Percentiles rank a stretch among this genome's conserved stretches.
phyloP scores from a whole-genome alignment of 2,329 filamentous ascomycete genomes.

The Cladorrhinum sp. region DNA sequence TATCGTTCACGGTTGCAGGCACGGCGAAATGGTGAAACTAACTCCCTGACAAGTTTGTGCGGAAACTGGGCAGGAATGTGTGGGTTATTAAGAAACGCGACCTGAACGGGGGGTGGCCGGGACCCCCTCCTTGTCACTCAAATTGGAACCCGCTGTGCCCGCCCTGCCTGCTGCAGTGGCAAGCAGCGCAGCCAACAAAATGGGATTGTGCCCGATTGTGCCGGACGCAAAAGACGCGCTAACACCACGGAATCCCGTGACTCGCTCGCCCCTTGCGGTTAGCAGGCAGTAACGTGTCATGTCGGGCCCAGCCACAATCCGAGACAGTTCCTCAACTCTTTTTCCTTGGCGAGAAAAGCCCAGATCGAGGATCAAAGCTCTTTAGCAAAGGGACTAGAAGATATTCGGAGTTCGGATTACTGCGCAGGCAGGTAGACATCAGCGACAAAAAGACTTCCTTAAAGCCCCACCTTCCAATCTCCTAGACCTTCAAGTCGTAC shows the following conservation, averaged over 20 bases:
- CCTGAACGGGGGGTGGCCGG: slow-evolving; percentile 12
- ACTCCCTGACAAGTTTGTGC: not conserved
- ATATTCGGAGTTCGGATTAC: not conserved
- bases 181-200: slow-evolving; percentile 14
- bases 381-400: not conserved
- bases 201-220: slow-evolving; percentile 13
- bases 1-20: not conserved
- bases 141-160: not conserved
- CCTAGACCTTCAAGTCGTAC: not conserved
- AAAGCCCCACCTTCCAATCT: not conserved
- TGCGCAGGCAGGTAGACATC: not conserved
- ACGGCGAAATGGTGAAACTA: not conserved
- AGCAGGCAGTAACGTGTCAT: slow-evolving; percentile 9
- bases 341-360: not conserved
- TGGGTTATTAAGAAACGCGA: slow-evolving; percentile 25
- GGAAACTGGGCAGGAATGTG: slow-evolving; percentile 17
- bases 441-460: not conserved
- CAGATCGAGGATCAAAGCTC: not conserved
- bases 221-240: slow-evolving; percentile 7
- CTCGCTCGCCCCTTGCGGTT: not conserved
- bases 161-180: slow-evolving; percentile 21
- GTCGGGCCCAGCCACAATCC: slow-evolving; percentile 6
- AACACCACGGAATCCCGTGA: slow-evolving; percentile 10
- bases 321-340: not conserved
- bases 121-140: slow-evolving; percentile 14